Evolutionary conservation across 768 basidiomycete genomes (phyloP), one percentile per base, ranked within the genome.

Genomic region (Kwoniella dendrophila): DNA sequence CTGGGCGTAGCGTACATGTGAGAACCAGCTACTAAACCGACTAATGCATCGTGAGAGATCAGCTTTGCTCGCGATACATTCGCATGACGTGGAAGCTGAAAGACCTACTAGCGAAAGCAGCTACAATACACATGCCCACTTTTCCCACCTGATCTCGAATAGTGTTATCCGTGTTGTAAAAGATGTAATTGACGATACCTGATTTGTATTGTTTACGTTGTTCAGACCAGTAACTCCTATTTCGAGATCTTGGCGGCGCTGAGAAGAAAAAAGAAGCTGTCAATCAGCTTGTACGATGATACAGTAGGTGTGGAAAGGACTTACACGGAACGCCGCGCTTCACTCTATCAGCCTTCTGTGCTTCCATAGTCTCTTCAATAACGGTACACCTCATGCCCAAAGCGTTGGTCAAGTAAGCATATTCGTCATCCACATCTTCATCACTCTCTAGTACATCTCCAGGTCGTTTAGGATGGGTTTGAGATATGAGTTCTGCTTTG

Each of bases 381-480:
- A 71, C 64, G 2, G 52, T 60, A 62, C 74, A 75, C 32, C 71
- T 38, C n/a, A 68, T 26, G 4, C 74, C 74, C 14, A 71, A 48
- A 0, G 57, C 59, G 4, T 62, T 55, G 4, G 68, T 68, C 33
- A 75, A 14, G 10, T 56, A 33, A 6, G 73, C 70, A 56, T 75
- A 75, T 43, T 66, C 68, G 30, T 64, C 73, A 34, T 73, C 67
- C 3, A 60, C 59, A 29, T 44, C 65, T 3, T 59, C 61, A 27
- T 58, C 47, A n/a, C 30, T 33, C 26, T 51, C 49, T 18, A 51
- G 30, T 18, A 26, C 49, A 47, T 56, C 33, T 8, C 63, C 43
- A 26, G 29, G 26, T 27, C 32, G 22, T 29, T 51, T 38, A 0
- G 75, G 75, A 63, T 76, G 75, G 34, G 68, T 70, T 18, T 52